Base-by-base conservation (phyloP, 768 basidiomycete genomes). In the Rhizopogon vinicolor region DNA sequence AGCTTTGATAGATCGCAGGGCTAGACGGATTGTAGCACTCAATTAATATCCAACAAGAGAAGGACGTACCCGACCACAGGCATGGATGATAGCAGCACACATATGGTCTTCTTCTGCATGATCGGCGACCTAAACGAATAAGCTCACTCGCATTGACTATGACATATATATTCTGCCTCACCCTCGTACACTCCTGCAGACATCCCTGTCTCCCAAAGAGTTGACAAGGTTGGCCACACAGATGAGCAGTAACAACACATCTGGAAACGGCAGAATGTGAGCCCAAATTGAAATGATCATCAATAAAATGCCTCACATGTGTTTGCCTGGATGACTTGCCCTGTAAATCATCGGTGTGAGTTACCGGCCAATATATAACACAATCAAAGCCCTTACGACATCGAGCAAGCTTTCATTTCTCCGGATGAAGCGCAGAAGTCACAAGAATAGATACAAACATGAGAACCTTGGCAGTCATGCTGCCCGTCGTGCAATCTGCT, bases 271-370 rank as follows among this genome's bases (percentile, higher is more conserved):
- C 28, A 41, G 33, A 52, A 8, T 29, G 10, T 29, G 2, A 53
- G 4, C 3, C 18, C 6, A 19, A 19, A n/a, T 13, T 25, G 3
- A 4, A 25, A 25, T 4, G 3, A 25, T 10, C 3, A 19, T 19
- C 9, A 14, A 25, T 3, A 19, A 49, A 51, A 28, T 9, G 61
- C 77, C 48, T 49, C 63, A 84, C 84, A 82, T 73, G 58, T 85
- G 84, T 9, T 68, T 71, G 13, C 80, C 82, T 18, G 75, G 64
- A 56, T 86, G 84, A 0, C 84, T 84, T 29, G 82, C 83, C 16
- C 83, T 85, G 16, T 3, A 29, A 19, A 16, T 54, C 14, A 52
- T 46, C 16, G 51, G 13, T 16, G 25, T 25, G 25, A 25, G 25
- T 25, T 29, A 31, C 22, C 31, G 2, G 16, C 2, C 2, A 28